phyloP scores from a whole-genome alignment of 2,329 filamentous ascomycete species.

The Hymenotorrendiella dingleyae region DNA sequence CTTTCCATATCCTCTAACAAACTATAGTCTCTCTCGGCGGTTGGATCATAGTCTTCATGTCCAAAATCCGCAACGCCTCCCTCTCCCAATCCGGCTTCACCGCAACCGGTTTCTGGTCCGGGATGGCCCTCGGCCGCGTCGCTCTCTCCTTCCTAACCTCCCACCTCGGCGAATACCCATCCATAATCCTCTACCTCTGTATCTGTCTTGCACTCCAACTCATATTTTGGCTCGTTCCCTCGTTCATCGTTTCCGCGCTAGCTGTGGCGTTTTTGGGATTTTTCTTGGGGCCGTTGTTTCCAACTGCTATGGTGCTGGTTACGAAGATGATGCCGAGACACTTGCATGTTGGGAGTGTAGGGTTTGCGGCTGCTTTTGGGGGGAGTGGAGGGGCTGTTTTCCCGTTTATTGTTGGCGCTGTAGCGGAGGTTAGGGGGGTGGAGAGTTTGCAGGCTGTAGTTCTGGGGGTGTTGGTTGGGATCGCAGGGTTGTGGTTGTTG shows the following conservation, averaged over 20 bases:
- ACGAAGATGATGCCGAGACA: conserved; percentile 69
- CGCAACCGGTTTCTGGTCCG: conserved; percentile 79
- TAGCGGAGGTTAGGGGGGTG: conserved; percentile 54
- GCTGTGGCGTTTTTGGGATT: conserved; percentile 70
- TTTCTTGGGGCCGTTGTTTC: conserved; percentile 75
- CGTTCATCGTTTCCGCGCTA: conserved; percentile 66
- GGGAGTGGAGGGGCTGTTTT: conserved; percentile 64
- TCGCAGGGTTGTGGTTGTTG: conserved; percentile 15
- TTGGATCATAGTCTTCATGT: conserved; percentile 85
- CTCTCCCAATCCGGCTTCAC: conserved; percentile 69
- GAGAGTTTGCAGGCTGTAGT: conserved; percentile 51
- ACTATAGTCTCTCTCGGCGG: conserved; percentile 63
- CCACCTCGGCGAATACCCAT: conserved; percentile 63
- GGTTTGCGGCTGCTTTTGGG: conserved; percentile 74
- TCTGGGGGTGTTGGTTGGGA: conserved; percentile 39
- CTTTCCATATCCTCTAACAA: background rate
- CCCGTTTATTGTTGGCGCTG: conserved; percentile 62
- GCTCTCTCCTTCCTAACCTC: conserved; percentile 72
- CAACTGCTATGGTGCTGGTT: conserved; percentile 64
- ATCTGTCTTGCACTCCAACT: conserved; percentile 60
- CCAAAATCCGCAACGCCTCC: conserved; percentile 62
- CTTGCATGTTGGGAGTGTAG: conserved; percentile 73
- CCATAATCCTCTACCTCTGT: conserved; percentile 57
- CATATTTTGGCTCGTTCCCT: conserved; percentile 75
- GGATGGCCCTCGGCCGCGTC: conserved; percentile 68